Conservation (phyloP, 495 filamentous ascomycete species). For the Jackrogersella minutella region DNA sequence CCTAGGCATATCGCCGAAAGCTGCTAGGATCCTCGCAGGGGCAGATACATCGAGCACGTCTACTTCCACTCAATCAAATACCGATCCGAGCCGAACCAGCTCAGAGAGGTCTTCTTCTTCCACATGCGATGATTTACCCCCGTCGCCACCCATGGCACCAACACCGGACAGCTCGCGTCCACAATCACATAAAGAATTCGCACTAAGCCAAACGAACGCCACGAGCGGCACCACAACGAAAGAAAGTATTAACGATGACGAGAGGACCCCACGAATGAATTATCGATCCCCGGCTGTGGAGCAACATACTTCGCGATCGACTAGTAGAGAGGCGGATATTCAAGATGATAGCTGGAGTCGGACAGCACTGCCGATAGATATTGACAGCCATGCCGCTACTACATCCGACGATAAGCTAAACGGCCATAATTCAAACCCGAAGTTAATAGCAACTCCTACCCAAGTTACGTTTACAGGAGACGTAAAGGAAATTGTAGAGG, state of each 20-base stretch:
- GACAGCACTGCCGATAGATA: constrained; percentile 45
- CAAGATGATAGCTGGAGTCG: constrained; percentile 51
- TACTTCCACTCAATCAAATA: constrained; percentile 39
- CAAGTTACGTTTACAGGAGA: constrained; percentile 33
- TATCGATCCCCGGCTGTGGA: constrained; percentile 15
- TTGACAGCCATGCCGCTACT: constrained; percentile 34
- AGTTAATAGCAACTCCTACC: constrained; percentile 24
- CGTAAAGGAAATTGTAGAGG: constrained; percentile 18
- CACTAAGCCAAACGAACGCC: neutral
- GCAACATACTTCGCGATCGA: constrained; percentile 13
- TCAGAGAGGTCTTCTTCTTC: constrained; percentile 60
- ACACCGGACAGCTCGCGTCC: constrained; percentile 59
- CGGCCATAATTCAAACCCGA: constrained; percentile 5
- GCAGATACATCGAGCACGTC: constrained; percentile 34
- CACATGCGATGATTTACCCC: constrained; percentile 52
- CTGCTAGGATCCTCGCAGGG: constrained; percentile 33
- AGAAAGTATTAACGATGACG: constrained; percentile 3
- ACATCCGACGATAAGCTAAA: neutral
- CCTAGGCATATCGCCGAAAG: constrained; percentile 42
- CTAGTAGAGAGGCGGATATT: constrained; percentile 6
- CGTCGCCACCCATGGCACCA: constrained; percentile 48
- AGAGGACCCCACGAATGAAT: constrained; percentile 7
- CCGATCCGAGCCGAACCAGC: constrained; percentile 39
- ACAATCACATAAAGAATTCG: constrained; percentile 50
- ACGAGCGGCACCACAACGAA: neutral